Evolutionary conservation across 306 rosid genomes (phyloP).

Genomic region (Castanea crenata): DNA sequence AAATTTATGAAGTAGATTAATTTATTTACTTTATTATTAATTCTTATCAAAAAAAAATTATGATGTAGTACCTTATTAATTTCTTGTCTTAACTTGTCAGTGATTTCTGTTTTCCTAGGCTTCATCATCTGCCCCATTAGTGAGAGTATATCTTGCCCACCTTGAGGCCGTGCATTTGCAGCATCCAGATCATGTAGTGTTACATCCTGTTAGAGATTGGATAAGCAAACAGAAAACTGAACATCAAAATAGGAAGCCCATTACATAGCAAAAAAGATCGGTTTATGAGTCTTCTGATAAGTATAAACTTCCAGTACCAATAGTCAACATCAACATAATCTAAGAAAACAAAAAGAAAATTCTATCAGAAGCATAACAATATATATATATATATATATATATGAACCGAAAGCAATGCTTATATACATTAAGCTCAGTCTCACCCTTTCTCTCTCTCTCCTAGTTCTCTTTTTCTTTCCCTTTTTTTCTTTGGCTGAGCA

Average conservation of each 20-base stretch:
- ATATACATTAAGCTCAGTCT: not conserved
- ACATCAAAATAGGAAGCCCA: slow-evolving; percentile 13
- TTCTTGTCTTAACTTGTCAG: slow-evolving; percentile 91
- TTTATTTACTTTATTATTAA: too few species aligned
- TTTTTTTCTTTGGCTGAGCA: not conserved
- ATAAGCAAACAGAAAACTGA: slow-evolving; percentile 1
- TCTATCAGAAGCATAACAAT: not conserved
- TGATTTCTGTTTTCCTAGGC: slow-evolving; percentile 93
- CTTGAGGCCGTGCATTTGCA: slow-evolving; percentile 95
- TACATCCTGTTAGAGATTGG: slow-evolving; percentile 58
- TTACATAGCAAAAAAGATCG: slow-evolving; percentile 2
- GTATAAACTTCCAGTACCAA: slow-evolving; percentile 2
- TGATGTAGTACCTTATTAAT: slow-evolving; percentile 62
- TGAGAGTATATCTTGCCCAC: slow-evolving; percentile 95
- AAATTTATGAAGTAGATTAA: not conserved
- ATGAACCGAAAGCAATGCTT: not conserved
- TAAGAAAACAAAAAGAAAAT: not conserved
- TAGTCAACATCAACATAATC: not conserved
- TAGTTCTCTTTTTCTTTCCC: not conserved
- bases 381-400: not conserved
- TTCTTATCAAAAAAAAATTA: too few species aligned
- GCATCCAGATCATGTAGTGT: slow-evolving; percentile 89
- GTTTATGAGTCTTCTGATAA: not conserved
- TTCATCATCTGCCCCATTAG: slow-evolving; percentile 99
- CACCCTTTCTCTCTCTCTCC: not conserved